These are phyloP conservation scores for Oryza australiensis DNA, from an alignment of 176 grass and related monocot species.

Conservation along the genomic window DNA sequence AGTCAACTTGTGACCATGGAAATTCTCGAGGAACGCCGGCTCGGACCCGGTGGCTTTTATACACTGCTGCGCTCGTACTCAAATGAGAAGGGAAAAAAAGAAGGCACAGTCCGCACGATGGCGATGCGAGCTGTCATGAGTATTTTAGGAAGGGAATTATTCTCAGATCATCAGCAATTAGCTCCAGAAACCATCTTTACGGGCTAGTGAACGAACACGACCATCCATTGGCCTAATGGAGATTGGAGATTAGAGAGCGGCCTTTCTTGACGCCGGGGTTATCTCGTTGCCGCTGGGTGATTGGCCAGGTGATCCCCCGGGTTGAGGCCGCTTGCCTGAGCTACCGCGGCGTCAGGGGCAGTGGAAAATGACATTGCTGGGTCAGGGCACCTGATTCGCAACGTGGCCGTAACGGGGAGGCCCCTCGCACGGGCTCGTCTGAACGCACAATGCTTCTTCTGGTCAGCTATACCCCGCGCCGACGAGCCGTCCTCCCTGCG, in stretches of 20 bases:
- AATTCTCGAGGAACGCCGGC: neutral
- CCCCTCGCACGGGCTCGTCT: no score
- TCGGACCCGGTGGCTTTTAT: neutral
- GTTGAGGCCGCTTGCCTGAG: neutral
- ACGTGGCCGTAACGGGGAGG: no score
- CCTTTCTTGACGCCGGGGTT: neutral
- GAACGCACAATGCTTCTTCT: no score
- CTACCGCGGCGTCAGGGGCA: neutral
- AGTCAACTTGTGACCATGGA: neutral
- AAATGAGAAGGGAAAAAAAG: no score
- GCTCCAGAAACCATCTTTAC: neutral
- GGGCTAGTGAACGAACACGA: neutral
- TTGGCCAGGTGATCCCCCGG: neutral
- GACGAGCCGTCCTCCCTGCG: no score
- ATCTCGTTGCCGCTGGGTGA: neutral
- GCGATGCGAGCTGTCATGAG: neutral
- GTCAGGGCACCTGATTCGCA: constrained; percentile 4
- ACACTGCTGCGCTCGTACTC: neutral
- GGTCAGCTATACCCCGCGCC: no score
- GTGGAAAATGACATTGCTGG: constrained; percentile 36
- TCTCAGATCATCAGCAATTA: neutral
- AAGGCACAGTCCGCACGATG: neutral
- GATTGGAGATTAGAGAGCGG: neutral
- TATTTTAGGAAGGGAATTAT: neutral
- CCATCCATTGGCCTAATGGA: neutral